Evolutionary conservation across 2,329 filamentous ascomycete species (phyloP), one percentile per base, ranked within the genome.

Genomic region (Fusarium sp.): DNA sequence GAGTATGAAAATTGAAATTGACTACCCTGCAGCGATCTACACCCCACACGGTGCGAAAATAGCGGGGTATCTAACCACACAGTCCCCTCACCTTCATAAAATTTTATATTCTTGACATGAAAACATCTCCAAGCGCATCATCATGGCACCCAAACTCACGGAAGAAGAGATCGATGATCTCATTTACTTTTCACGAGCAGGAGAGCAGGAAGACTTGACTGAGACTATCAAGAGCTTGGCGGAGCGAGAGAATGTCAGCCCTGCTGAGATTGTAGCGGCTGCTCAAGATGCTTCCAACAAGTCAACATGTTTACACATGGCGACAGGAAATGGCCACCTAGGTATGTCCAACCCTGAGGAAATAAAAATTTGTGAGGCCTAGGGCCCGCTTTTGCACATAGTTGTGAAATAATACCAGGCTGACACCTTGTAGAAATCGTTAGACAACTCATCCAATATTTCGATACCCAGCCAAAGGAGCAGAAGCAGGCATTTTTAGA

Each of bases 131-230:
- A 68, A 66, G 56, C 61, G 22, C 41, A 71, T 58, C 73, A 74
- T 69, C 63, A 88, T 88, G 83, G 84, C 86, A 35, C 86, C 86
- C 28, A 85, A 85, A 69, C 85, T 96, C 55, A 89, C 89, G 56
- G 91, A 93, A 80, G 95, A 98, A 60, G 90, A 95, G 82, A 92
- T 97, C 78, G 95, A 98, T 81, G 96, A 98, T 83, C 89, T 98
- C 74, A 90, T 98, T 75, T 98, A 98, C 85, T 91, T 94, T 76
- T 90, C 95, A 6, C 93, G 96, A 42, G 88, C 89, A 1, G 94
- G 94, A 73, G 95, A 98, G 73, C 85, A 90, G 65, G 84, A 87
- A 24, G 93, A 96, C 32, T 86, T 98, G 54, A 85, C 88, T 3
- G 83, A 85, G 39, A 80, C 85, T 14, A 86, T 97, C 58, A 83